Percentiles rank a stretch among this genome's conserved stretches.
phyloP scores from a whole-genome alignment of 1,284 basidiomycete species.

The Cryptococcus sp. region DNA sequence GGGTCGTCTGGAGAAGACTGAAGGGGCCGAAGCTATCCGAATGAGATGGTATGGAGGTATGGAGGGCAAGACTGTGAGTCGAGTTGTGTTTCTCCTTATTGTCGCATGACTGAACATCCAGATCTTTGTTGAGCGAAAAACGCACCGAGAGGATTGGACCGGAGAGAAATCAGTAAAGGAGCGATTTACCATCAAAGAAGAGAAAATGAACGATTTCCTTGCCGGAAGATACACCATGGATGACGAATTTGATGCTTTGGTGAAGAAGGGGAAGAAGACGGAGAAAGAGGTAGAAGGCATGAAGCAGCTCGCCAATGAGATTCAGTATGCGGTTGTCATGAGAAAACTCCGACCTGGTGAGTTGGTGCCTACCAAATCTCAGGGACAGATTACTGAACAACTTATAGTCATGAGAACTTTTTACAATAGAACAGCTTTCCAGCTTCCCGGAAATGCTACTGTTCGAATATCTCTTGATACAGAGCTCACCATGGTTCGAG shows the following conservation, averaged over 20 bases:
- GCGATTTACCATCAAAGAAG: conserved; percentile 94
- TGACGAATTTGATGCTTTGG: conserved; percentile 83
- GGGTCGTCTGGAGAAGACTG: conserved; percentile 94
- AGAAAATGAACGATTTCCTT: conserved; percentile 88
- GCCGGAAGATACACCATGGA: conserved; percentile 89
- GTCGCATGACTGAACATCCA: conserved; percentile 32
- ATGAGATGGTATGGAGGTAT: conserved; percentile 98
- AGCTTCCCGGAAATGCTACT: conserved; percentile 93
- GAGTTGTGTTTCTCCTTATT: not conserved
- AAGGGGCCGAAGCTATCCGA: conserved; percentile 94
- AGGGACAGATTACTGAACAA: not conserved
- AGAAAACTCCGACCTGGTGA: conserved; percentile 74
- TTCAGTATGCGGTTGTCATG: conserved; percentile 87
- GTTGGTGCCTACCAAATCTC: conserved; percentile 20
- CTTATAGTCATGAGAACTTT: conserved; percentile 87
- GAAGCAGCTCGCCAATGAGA: conserved; percentile 93
- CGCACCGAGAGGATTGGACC: conserved; percentile 98
- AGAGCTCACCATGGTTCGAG: conserved; percentile 86
- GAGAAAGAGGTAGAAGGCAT: conserved; percentile 90
- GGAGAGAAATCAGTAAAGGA: conserved; percentile 99
- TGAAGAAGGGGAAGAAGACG: conserved; percentile 88
- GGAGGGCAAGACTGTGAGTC: conserved; percentile 63
- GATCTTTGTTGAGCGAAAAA: conserved; percentile 99
- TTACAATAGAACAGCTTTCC: conserved; percentile 98
- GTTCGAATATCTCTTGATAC: conserved; percentile 98